phyloP scores from a whole-genome alignment of 345 rosid species.

The Salix purpurea region DNA sequence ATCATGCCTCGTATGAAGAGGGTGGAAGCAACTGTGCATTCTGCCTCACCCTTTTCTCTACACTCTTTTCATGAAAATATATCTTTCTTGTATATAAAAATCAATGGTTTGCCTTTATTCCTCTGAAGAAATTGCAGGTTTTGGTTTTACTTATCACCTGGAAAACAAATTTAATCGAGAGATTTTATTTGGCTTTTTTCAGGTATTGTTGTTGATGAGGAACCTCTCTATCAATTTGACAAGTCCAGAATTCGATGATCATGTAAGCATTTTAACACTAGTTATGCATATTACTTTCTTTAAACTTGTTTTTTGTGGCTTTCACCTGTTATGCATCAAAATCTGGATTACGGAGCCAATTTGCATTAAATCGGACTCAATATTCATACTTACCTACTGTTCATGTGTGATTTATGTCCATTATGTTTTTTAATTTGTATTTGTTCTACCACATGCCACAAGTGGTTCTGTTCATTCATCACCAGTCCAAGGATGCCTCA shows the following conservation, averaged over 20 bases:
- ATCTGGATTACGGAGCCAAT: neutral
- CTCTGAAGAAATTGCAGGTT: neutral
- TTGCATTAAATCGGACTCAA: neutral
- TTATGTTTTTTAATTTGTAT: neutral
- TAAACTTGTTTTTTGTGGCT: neutral
- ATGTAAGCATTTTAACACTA: conserved; percentile 42
- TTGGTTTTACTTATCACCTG: neutral
- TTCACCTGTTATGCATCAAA: neutral
- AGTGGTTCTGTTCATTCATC: neutral
- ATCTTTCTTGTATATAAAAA: neutral
- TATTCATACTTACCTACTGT: neutral
- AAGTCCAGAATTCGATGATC: conserved; percentile 75
- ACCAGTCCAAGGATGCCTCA: neutral
- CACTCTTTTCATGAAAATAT: neutral
- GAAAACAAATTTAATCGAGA: neutral
- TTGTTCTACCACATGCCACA: neutral
- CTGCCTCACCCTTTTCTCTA: neutral
- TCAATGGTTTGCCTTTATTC: too few relatives aligned
- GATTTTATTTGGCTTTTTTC: conserved; percentile 20
- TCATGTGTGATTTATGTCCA: too few relatives aligned
- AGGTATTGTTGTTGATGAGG: conserved; percentile 74
- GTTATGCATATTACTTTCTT: neutral
- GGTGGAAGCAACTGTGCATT: neutral
- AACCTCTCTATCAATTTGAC: conserved; percentile 66
- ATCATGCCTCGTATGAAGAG: neutral